Conservation (phyloP, 2,329 filamentous ascomycete genomes). For the Atkinsonella hypoxylon region DNA sequence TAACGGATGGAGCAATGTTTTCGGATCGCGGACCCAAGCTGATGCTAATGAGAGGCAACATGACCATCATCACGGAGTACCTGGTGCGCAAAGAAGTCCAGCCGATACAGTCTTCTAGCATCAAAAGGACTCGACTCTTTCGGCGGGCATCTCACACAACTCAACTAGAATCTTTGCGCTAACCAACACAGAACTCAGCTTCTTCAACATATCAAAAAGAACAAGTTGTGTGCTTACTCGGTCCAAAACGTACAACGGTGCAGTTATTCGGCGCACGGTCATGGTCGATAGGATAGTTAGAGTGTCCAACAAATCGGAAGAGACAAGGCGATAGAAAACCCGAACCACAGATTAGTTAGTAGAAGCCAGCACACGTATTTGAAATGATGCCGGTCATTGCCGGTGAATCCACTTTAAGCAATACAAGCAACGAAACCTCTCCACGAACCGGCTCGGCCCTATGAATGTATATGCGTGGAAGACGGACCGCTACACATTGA, state of each 20-base stretch:
- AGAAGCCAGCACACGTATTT: too few species aligned
- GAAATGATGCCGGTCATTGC: neutral
- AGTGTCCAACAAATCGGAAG: too few species aligned
- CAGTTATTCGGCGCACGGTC: neutral
- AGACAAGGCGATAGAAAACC: neutral
- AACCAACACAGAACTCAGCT: too few species aligned
- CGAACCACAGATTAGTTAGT: neutral
- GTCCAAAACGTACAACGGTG: neutral
- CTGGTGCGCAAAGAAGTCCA: neutral
- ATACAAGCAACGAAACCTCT: neutral
- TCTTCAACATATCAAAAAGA: too few species aligned
- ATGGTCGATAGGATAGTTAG: too few species aligned
- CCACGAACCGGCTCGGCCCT: constrained; percentile 11
- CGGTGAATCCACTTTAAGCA: neutral
- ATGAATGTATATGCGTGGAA: constrained; percentile 11
- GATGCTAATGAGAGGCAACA: neutral
- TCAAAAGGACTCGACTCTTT: neutral
- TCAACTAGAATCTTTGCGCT: too few species aligned
- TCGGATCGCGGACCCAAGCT: constrained; percentile 7
- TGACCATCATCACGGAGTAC: neutral
- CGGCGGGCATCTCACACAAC: too few species aligned
- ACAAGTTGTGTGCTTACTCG: too few species aligned
- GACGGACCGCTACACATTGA: constrained; percentile 15
- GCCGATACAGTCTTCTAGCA: neutral
- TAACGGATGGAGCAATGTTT: neutral